Conservation (phyloP, 1,284 basidiomycete genomes). For the Lentinula novae-zelandiae region DNA sequence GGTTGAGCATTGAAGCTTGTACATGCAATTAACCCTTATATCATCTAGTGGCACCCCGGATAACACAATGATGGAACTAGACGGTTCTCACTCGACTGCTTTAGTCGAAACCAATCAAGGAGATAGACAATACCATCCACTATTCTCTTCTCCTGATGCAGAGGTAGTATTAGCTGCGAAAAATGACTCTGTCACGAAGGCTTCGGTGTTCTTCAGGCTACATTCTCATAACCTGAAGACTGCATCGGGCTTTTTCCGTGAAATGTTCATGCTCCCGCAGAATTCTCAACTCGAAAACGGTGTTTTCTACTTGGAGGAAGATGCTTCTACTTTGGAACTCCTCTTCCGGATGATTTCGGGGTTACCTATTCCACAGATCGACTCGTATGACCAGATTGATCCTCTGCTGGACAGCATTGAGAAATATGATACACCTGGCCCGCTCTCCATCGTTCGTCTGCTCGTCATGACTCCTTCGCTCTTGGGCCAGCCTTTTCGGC, state of each 20-base stretch:
- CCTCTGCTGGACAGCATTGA: slow-evolving; percentile 56
- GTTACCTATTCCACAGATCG: slow-evolving; percentile 44
- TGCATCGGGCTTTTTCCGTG: slow-evolving; percentile 60
- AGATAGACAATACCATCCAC: slow-evolving; percentile 32
- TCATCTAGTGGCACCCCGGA: neutral
- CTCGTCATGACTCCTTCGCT: slow-evolving; percentile 47
- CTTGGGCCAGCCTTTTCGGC: slow-evolving; percentile 46
- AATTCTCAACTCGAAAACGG: slow-evolving; percentile 19
- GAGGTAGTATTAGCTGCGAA: slow-evolving; percentile 46
- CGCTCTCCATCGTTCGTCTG: slow-evolving; percentile 52
- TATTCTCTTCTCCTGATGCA: slow-evolving; percentile 33
- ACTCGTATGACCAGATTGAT: slow-evolving; percentile 50
- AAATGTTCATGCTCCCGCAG: slow-evolving; percentile 58
- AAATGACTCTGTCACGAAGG: slow-evolving; percentile 21
- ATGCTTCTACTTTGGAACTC: slow-evolving; percentile 45
- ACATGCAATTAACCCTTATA: neutral
- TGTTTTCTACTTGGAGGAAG: slow-evolving; percentile 55
- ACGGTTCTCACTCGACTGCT: slow-evolving; percentile 5
- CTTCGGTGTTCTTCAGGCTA: slow-evolving; percentile 47
- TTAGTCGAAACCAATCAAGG: neutral
- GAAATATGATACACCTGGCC: slow-evolving; percentile 66
- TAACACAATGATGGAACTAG: slow-evolving; percentile 3
- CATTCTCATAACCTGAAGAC: slow-evolving; percentile 56
- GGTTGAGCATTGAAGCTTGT: neutral
- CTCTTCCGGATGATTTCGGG: slow-evolving; percentile 60